These are phyloP conservation scores for Arthrobotrys sinensis DNA, from an alignment of 2,329 filamentous ascomycete genomes.

Conservation along the genomic window DNA sequence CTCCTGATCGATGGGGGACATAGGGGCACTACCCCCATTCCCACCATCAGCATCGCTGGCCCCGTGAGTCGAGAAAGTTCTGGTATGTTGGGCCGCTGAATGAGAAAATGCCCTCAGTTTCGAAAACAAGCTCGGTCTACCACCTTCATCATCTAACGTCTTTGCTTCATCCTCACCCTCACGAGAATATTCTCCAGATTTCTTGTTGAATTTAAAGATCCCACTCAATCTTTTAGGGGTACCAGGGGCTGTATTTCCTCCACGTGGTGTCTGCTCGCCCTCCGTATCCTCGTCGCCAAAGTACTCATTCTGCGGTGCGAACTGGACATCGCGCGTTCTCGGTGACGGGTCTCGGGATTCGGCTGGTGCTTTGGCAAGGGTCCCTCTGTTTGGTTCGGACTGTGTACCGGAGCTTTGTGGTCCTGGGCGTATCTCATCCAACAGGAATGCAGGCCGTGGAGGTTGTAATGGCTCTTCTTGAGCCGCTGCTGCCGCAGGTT, in stretches of 20 bases:
- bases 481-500: not conserved
- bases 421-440: conserved; percentile 41
- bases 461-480: conserved; percentile 51
- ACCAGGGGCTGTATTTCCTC: conserved; percentile 50
- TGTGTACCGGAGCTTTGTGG: conserved; percentile 17
- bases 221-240: conserved; percentile 53
- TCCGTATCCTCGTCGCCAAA: conserved; percentile 59
- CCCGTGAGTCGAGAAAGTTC: conserved; percentile 37
- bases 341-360: conserved; percentile 31
- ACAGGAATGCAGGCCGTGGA: conserved; percentile 53
- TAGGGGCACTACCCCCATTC: conserved; percentile 34
- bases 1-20: conserved; percentile 50
- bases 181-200: conserved; percentile 62
- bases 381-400: conserved; percentile 25
- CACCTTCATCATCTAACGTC: conserved; percentile 61
- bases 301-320: conserved; percentile 54
- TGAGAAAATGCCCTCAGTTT: conserved; percentile 63
- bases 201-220: conserved; percentile 54
- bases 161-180: conserved; percentile 63
- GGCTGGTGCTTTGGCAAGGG: conserved; percentile 9
- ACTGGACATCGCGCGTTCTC: conserved; percentile 53
- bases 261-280: conserved; percentile 51
- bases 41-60: conserved; percentile 32
- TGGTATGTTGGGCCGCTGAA: conserved; percentile 46
- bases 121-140: conserved; percentile 63